Evolutionary conservation across 176 grass and related monocot species (phyloP), one percentile per base, ranked within the genome.

Genomic region (Triticum turgidum): DNA sequence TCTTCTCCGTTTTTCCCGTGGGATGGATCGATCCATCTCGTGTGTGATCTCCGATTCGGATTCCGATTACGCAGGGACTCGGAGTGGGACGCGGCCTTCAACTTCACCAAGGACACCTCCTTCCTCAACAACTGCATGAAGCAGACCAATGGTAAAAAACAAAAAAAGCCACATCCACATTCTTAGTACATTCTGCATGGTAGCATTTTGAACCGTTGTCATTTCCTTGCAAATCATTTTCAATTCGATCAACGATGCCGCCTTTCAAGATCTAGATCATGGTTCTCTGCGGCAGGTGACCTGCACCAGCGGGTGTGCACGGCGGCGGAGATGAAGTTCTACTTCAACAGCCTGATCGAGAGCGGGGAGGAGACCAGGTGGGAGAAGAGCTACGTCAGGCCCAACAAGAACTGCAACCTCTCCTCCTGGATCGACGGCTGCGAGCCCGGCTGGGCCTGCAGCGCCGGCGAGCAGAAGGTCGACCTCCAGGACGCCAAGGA

Each of bases 371-470:
- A 82, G 30, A 54, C 73, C 14, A 83, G 77, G 67, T 80, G 87
- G 20, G 75, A 91, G 83, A 87, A 77, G 66, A 95, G 89, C 67
- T 98, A 98, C 65, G 54, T 98, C 21, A 89, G 63, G 83, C 90
- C 96, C 38, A 98, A 98, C 84, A 82, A 92, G 54, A 98, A 98
- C 80, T 98, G 96, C 91, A 98, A 98, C 80, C 84, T 94, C 22
- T 88, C 84, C 2, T 94, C 96, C 13, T 98, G 96, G 96, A 88
- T 91, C 14, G 86, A 89, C 14, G 97, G 97, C 15, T 99, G 97
- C n/a, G 97, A 99, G 61, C 93, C 97, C 1, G 97, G 97, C 24
- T 99, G 97, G 94, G 89, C 90, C 3, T 99, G 97, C 87, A 92
- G 82, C 24, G 86, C 80, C 9, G 71, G 79, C 0, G 45, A 89